A percentile compares a stretch with the other conserved stretches of the same genome.
phyloP scores from a whole-genome alignment of 768 basidiomycete species.

The Podaxis mareebaensis region DNA sequence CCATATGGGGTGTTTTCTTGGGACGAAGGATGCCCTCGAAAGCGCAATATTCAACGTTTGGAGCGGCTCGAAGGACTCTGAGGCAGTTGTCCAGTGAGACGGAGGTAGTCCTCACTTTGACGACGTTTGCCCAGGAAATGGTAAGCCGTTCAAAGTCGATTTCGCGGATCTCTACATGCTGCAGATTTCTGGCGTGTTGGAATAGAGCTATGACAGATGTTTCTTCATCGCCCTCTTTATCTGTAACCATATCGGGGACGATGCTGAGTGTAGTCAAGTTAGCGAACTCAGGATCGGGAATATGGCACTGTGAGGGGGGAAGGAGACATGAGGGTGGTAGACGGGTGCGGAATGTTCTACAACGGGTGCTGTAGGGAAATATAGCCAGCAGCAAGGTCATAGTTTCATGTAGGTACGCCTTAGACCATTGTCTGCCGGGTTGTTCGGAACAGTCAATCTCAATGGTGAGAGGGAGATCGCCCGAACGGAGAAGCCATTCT shows the following conservation, averaged over 20 bases:
- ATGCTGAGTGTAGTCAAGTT: slow-evolving; percentile 10
- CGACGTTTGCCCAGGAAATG: background rate
- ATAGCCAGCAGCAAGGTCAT: background rate
- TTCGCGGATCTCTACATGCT: background rate
- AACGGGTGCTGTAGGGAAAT: background rate
- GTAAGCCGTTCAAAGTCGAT: slow-evolving; percentile 1
- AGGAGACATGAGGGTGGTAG: slow-evolving; percentile 9
- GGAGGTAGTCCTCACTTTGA: background rate
- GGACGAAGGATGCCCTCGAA: background rate
- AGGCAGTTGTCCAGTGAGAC: background rate
- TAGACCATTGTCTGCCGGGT: slow-evolving; percentile 7
- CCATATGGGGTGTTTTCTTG: background rate
- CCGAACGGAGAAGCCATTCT: slow-evolving; percentile 25
- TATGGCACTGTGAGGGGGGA: background rate
- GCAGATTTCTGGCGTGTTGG: background rate
- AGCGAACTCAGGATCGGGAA: background rate
- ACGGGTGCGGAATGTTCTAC: slow-evolving; percentile 12
- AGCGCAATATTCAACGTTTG: background rate
- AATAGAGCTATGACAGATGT: background rate
- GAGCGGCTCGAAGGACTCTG: slow-evolving; percentile 5
- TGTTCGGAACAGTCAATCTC: slow-evolving; percentile 21
- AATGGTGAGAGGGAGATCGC: slow-evolving; percentile 22
- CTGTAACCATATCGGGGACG: background rate
- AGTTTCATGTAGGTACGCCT: background rate
- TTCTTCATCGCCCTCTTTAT: slow-evolving; percentile 6